Conservation (phyloP, 2,329 filamentous ascomycete species). For the Apiospora kogelbergensis region DNA sequence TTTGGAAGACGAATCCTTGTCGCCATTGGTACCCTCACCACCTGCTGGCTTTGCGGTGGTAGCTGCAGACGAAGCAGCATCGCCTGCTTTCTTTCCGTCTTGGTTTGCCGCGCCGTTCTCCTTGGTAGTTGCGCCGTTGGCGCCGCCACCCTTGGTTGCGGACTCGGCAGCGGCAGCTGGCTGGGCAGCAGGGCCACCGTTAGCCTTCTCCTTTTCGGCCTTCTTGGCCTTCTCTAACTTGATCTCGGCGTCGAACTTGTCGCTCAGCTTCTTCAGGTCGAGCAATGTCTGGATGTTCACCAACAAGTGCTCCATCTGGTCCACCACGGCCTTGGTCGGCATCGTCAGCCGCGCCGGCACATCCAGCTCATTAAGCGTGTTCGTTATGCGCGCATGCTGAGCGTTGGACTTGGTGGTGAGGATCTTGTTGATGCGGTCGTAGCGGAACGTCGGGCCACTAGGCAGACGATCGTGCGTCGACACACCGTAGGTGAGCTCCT, state of each 20-base stretch:
- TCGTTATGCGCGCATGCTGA: slow-evolving; percentile 73
- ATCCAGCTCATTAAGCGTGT: slow-evolving; percentile 70
- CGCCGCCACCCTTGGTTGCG: slow-evolving; percentile 10
- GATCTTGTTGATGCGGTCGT: slow-evolving; percentile 76
- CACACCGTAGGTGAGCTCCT: slow-evolving; percentile 81
- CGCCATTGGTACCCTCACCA: slow-evolving; percentile 1
- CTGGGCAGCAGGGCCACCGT: slow-evolving; percentile 18
- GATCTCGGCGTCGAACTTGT: slow-evolving; percentile 75
- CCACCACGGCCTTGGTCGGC: slow-evolving; percentile 71
- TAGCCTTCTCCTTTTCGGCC: slow-evolving; percentile 47
- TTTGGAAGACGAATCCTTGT: not conserved
- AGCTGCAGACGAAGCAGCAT: not conserved
- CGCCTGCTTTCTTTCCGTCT: slow-evolving; percentile 21
- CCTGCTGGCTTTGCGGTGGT: not conserved
- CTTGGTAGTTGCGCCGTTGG: slow-evolving; percentile 14
- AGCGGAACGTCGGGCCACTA: slow-evolving; percentile 86
- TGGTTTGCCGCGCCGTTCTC: not conserved
- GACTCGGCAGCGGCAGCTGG: not conserved
- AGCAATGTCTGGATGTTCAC: slow-evolving; percentile 67
- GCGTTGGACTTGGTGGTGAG: slow-evolving; percentile 75
- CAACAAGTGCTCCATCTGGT: slow-evolving; percentile 70
- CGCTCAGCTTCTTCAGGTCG: slow-evolving; percentile 70
- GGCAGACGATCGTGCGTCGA: slow-evolving; percentile 76
- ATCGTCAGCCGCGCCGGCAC: slow-evolving; percentile 70
- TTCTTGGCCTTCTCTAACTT: slow-evolving; percentile 59